Base-by-base conservation (phyloP, 805 yeast genomes). In the Ogataea kodamae region DNA sequence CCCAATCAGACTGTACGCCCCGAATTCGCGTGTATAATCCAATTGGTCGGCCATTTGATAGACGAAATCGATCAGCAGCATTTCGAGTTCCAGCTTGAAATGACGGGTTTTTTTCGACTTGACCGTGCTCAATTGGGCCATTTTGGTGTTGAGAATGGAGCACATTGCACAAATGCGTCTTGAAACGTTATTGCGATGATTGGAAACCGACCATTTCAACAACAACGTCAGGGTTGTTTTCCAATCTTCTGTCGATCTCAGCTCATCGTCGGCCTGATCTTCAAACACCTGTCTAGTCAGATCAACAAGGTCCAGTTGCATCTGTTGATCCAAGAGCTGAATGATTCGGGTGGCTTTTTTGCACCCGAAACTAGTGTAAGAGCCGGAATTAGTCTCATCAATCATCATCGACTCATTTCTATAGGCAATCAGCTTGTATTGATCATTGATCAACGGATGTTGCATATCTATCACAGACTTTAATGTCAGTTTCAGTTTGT, bases 351-450 rank as follows among this genome's bases (percentile, higher is more conserved):
- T 43, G 6, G 47, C 37, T 21, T 43, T 43, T 20, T 50, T 37
- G 31, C 36, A 30, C 11, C 43, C 31, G 11, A 37, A 40, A 15
- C 28, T 35, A 8, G 40, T 26, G 27, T 39, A 48, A 4, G 28
- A 30, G 18, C 35, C 43, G 12, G 30, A 37, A 3, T 34, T 24
- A n/a, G 37, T 36, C 27, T 58, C 61, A 49, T 74, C 76, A 28
- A 77, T 64, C 69, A 78, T 76, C 33, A 82, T 61, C 3, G 87
- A 79, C 57, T 81, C 87, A 52, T 82, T 82, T 50, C 89, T 61
- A 48, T 76, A 79, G 31, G 76, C 70, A 5, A 81, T 72, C 18
- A 81, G 50, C 31, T 78, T 78, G 30, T 78, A 66, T 37, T 76
- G 81, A 25, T 72, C 74, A 15, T 39, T 55, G 34, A 49, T 59